Base-by-base conservation (phyloP, 2,329 filamentous ascomycete genomes). In the Mycosphaerelloides madeirae region DNA sequence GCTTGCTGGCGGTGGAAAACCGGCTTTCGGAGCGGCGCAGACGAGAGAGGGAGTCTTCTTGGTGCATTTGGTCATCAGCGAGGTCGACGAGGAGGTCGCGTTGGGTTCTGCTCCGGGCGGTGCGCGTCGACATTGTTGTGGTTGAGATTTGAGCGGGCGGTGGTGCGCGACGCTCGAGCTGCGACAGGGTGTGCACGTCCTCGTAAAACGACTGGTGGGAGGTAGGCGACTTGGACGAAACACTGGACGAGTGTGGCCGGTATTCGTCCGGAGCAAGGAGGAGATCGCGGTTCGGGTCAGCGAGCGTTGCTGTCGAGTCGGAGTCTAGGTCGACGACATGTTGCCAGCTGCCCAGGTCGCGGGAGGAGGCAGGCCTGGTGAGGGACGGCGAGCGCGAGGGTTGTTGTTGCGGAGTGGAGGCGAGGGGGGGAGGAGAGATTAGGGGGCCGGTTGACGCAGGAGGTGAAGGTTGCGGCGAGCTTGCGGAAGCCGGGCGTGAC, bases 161-260 rank as follows among this genome's bases (percentile, higher is more conserved):
- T 22, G 41, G 32, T 43, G 32, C 20, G 39, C 31, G 19, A 11
- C n/a, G 15, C 33, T 43, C 41, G 13, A 43, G 41, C 32, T 31
- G 35, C 6, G 32, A 31, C 41, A 36, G 20, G 41, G 41, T 43
- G 25, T 25, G 33, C 32, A 37, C 31, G 41, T 43, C 15, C 41
- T 36, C 32, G 20, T 6, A n/a, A 6, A n/a, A 13, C 13, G 22
- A 9, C 22, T 9, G 22, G 22, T 37, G 34, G 19, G 19, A n/a
- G 6, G 28, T 25, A 18, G 15, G 38, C 16, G 38, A 20, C 3
- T 25, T 33, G 11, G 38, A 31, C 2, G 32, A 15, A 6, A 25
- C 9, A 25, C 6, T 25, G 6, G 22, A 25, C 11, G 38, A 41
- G 15, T 32, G 29, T 20, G 38, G 16, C 38, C 38, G 38, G 28